A percentile compares a stretch with the other conserved stretches of the same genome.
phyloP scores from a whole-genome alignment of 2,329 filamentous ascomycete species.

The Diaporthe amygdali region DNA sequence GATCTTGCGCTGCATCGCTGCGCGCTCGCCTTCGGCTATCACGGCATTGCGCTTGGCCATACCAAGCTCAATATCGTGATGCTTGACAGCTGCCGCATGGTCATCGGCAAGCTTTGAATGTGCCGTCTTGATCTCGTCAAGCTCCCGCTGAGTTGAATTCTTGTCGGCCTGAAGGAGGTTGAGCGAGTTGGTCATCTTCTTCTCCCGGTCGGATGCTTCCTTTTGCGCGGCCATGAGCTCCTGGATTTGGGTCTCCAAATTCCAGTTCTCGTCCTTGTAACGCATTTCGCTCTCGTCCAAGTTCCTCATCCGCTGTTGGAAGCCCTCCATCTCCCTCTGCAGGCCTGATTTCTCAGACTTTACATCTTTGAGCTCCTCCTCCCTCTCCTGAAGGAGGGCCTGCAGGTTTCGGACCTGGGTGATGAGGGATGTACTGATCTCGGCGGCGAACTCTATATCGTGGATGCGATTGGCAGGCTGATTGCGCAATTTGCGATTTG shows the following conservation, averaged over 20 bases:
- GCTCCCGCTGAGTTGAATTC: conserved; percentile 77
- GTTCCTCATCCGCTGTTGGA: conserved; percentile 79
- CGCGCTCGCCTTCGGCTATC: conserved; percentile 78
- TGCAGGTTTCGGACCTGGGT: conserved; percentile 94
- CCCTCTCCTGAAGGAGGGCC: conserved; percentile 81
- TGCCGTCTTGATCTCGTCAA: conserved; percentile 85
- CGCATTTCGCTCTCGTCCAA: conserved; percentile 94
- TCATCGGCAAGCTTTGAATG: conserved; percentile 84
- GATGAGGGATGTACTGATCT: conserved; percentile 93
- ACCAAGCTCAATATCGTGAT: conserved; percentile 87
- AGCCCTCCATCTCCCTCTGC: conserved; percentile 80
- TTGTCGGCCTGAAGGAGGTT: conserved; percentile 77
- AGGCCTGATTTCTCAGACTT: conserved; percentile 78
- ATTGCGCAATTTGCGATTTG: conserved; percentile 87
- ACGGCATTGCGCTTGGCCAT: conserved; percentile 80
- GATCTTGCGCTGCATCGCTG: conserved; percentile 80
- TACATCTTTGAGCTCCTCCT: conserved; percentile 79
- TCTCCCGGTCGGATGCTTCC: conserved; percentile 81
- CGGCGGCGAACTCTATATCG: conserved; percentile 97
- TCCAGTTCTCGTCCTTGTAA: conserved; percentile 99
- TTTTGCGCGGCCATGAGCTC: conserved; percentile 77
- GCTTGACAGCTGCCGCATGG: conserved; percentile 75
- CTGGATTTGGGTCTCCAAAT: conserved; percentile 88
- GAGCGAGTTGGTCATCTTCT: conserved; percentile 77
- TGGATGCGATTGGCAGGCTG: conserved; percentile 88